These are phyloP conservation scores for Durusdinium trenchii DNA, from an alignment of 73 alveolate species.

Conservation along the genomic window DNA sequence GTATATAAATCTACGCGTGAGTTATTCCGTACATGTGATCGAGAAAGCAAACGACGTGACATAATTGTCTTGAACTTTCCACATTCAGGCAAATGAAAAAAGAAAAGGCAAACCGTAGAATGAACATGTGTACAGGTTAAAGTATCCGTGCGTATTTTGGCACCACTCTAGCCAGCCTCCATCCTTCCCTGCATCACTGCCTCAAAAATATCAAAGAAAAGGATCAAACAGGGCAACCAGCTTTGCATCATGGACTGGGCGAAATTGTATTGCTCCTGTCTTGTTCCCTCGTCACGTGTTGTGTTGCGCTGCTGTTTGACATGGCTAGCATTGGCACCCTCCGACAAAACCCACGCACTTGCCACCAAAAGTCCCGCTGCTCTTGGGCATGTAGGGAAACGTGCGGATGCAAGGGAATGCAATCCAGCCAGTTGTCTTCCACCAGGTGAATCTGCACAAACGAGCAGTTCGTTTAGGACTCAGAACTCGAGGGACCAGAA, in stretches of 20 bases:
- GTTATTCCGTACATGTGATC: no score
- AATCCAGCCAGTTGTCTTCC: slow-evolving; percentile 16
- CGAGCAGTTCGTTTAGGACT: no score
- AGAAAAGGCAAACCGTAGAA: no score
- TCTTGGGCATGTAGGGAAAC: slow-evolving; percentile 35
- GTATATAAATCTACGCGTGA: no score
- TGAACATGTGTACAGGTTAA: no score
- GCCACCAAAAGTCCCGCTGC: slow-evolving; percentile 10
- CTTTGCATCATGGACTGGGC: no score
- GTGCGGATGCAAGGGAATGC: slow-evolving; percentile 26
- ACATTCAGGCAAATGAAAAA: no score
- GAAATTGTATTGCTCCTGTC: not conserved
- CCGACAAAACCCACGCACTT: not conserved
- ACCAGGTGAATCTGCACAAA: not conserved
- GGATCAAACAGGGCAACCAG: not conserved
- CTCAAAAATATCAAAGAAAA: not conserved
- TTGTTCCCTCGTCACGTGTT: not conserved
- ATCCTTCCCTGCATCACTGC: slow-evolving; percentile 55
- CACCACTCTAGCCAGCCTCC: not conserved
- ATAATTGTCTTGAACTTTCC: no score
- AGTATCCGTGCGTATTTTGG: no score
- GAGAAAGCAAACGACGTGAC: no score
- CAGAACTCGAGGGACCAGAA: no score
- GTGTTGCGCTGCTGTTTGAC: not conserved
- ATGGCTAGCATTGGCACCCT: not conserved